These are phyloP conservation scores for Carex arenaria DNA, from an alignment of 202 grass and related monocot species.

Conservation along the genomic window DNA sequence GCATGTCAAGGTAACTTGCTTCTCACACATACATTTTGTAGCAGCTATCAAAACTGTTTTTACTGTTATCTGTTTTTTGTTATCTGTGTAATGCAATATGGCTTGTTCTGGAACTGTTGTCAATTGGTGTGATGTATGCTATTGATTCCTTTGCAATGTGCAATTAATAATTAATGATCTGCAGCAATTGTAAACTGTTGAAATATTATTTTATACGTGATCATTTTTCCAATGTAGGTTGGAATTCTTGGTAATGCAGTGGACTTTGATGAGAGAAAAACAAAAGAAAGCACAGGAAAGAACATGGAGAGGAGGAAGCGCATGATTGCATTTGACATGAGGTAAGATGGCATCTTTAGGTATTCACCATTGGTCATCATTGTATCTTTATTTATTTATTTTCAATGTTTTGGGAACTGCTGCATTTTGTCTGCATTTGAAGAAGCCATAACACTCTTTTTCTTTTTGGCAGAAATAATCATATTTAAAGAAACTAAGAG, in stretches of 20 bases:
- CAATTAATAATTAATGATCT: background rate
- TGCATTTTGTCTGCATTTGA: background rate
- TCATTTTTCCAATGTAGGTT: constrained; percentile 49
- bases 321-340: constrained; percentile 99
- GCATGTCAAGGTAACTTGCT: constrained; percentile 73
- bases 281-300: constrained; percentile 34
- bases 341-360: constrained; percentile 35
- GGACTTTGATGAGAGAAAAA: constrained; percentile 63
- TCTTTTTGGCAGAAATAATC: background rate
- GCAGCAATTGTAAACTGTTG: background rate
- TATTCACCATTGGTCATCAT: background rate
- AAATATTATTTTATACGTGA: background rate
- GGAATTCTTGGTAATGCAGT: constrained; percentile 94
- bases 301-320: constrained; percentile 58
- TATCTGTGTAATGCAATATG: background rate
- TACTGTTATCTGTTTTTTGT: background rate
- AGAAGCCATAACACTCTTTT: background rate
- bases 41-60: background rate
- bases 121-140: background rate
- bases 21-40: background rate
- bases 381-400: background rate
- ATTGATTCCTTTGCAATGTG: background rate
- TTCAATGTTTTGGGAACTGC: background rate
- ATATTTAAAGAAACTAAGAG: background rate
- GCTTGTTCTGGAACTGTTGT: background rate